phyloP scores from a whole-genome alignment of 768 basidiomycete genomes.

The Termitomyces bulborhizus region DNA sequence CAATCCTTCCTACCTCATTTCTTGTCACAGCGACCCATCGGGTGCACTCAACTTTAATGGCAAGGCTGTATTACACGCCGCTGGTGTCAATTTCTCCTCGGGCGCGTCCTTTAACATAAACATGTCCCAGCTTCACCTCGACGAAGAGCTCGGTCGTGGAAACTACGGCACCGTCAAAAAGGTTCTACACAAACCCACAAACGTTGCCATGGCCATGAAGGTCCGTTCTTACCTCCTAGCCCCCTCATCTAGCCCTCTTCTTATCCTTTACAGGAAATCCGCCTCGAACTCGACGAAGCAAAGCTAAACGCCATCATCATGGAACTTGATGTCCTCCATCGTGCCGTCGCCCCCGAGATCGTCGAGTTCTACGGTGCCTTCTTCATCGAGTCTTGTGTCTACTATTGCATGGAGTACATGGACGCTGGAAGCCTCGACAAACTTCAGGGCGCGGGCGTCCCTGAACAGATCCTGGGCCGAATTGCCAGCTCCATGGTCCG shows the following conservation, averaged over 20 bases:
- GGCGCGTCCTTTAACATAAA: slow-evolving; percentile 91
- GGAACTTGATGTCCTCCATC: slow-evolving; percentile 97
- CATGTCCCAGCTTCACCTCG: slow-evolving; percentile 86
- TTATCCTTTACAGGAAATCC: slow-evolving; percentile 73
- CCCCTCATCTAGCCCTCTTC: slow-evolving; percentile 1
- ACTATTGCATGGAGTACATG: slow-evolving; percentile 99
- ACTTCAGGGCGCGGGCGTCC: slow-evolving; percentile 53
- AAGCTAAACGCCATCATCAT: slow-evolving; percentile 96
- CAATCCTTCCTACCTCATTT: slow-evolving; percentile 1
- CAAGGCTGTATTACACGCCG: slow-evolving; percentile 88
- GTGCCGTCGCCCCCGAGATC: slow-evolving; percentile 84
- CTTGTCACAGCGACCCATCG: slow-evolving; percentile 72
- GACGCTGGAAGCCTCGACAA: slow-evolving; percentile 96
- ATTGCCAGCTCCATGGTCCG: slow-evolving; percentile 80
- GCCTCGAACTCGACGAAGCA: slow-evolving; percentile 88
- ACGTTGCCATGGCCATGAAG: slow-evolving; percentile 99
- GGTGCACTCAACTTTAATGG: slow-evolving; percentile 92
- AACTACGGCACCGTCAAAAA: slow-evolving; percentile 98
- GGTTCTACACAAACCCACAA: slow-evolving; percentile 90
- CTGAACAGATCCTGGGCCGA: slow-evolving; percentile 77
- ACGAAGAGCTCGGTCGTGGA: slow-evolving; percentile 92
- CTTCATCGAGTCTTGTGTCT: slow-evolving; percentile 99
- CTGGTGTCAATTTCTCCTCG: slow-evolving; percentile 80
- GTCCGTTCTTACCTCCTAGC: slow-evolving; percentile 34
- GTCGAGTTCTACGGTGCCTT: slow-evolving; percentile 99